Evolutionary conservation across 176 grass and related monocot species (phyloP), one percentile per base, ranked within the genome.

Genomic region (Urochloa ruziziensis): DNA sequence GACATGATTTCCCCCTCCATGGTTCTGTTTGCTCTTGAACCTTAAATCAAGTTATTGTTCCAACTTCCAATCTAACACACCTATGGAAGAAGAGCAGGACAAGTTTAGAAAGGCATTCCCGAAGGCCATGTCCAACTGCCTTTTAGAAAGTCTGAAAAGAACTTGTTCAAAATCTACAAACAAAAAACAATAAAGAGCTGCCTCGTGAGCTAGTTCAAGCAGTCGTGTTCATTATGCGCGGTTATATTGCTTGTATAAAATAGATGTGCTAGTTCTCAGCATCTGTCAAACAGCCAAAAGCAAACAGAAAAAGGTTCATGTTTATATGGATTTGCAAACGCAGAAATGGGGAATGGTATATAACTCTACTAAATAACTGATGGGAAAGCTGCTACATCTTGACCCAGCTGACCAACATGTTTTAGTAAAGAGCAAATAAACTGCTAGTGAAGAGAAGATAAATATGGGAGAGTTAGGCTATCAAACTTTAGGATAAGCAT

Each of bases 1-100:
- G 77, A 32, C 36, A 76, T 63, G 70, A 88, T 92, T 82, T 85
- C 74, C 63, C 52, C 42, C 76, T 87, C 65, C 75, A 78, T 84
- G 40, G 25, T 30, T 77, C n/a, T 58, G 53, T 67, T 68, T 67
- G 44, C 71, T 57, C 75, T 66, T 66, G 17, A 75, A 66, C 30
- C 53, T 19, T 17, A 70, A 76, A 69, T 61, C 83, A 62, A 77
- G 21, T 64, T 83, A 86, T 47, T 76, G 67, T 34, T 86, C 23
- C 64, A 63, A 44, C 27, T 71, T 80, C 35, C 56, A 54, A 52
- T 28, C 56, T 73, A 83, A 79, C 54, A 69, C 34, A 30, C 83
- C 83, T 88, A 59, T 67, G 81, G 59, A 84, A 67, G 71, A 84
- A 86, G 82, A 66, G 17, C 44, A 80, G 37, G 19, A 40, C 12